A percentile compares a stretch with the other conserved stretches of the same genome.
Conservation (phyloP, 306 rosid genomes). For the Fragaria iinumae region DNA sequence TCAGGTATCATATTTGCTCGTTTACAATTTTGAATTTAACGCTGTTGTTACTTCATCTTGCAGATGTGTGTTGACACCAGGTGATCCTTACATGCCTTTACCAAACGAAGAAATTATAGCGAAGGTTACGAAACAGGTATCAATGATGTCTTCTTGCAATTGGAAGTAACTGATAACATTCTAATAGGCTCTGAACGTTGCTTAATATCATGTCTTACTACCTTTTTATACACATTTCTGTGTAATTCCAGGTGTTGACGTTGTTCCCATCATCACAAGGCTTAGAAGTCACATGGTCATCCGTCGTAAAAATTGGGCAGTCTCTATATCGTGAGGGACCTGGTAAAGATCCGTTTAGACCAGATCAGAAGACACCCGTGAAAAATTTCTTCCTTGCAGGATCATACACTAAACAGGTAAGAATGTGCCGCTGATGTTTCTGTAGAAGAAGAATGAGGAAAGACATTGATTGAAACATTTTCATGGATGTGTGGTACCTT, state of each 20-base stretch:
- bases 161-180: not conserved
- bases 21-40: not conserved
- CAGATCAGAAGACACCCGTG: conserved; percentile 93
- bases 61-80: conserved; percentile 98
- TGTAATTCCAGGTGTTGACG: conserved; percentile 52
- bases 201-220: not conserved
- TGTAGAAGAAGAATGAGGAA: not conserved
- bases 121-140: conserved; percentile 85
- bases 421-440: not conserved
- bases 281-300: conserved; percentile 92
- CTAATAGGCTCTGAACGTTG: not conserved
- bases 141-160: not conserved
- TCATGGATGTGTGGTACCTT: not conserved
- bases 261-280: conserved; percentile 97
- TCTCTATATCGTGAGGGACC: conserved; percentile 96
- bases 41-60: conserved; percentile 11
- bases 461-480: not conserved
- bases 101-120: conserved; percentile 82
- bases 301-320: conserved; percentile 95
- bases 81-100: conserved; percentile 98
- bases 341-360: conserved; percentile 95
- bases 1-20: not conserved
- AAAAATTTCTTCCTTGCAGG: conserved; percentile 93
- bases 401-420: conserved; percentile 89
- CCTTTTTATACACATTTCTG: not conserved